Base-by-base conservation (phyloP, 257 asterid genomes). In the Solanum sitiens region DNA sequence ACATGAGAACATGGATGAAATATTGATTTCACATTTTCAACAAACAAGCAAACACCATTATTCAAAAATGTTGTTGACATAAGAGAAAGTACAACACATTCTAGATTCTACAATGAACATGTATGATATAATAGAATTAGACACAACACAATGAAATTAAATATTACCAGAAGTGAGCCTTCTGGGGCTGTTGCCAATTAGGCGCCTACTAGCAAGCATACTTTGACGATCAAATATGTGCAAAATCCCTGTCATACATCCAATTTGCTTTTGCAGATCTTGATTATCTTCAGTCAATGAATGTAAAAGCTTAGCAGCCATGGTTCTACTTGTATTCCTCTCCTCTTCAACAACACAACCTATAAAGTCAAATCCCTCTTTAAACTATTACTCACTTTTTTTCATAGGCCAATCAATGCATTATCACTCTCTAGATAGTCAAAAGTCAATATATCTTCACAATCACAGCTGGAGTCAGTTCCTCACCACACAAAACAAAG, bases 181-280 rank as follows among this genome's bases (percentile, higher is more conserved):
- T 86, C 90, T 92, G 2, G 94, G 89, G 88, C 44, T 87, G 91
- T 89, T 92, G 44, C 91, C 95, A 12, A 89, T 90, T 21, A 90
- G 87, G 53, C 94, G 96, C 92, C 94, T 87, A 37, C 93, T 90
- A 14, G 96, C 86, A 73, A 94, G 85, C 70, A 92, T 84, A 77
- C 89, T 92, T 20, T 92, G 98, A 8, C 98, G 98, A 91, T 96
- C 98, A 84, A 96, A 96, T 87, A 96, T 44, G 67, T 96, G 99
- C 90, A 95, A 93, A 44, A 96, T 91, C 71, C 99, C 98, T 6
- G 95, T 94, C 98, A 96, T 96, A 91, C 99, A 96, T 72, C 99
- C 99, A 32, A 96, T 94, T 87, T 96, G 98, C 92, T 94, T 96
- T 87, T 94, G 96, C 92, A 96, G 88, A 87, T 96, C 99, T 37